Base-by-base conservation (phyloP, 176 grass and related monocot genomes). In the Rhynchospora tenuis region DNA sequence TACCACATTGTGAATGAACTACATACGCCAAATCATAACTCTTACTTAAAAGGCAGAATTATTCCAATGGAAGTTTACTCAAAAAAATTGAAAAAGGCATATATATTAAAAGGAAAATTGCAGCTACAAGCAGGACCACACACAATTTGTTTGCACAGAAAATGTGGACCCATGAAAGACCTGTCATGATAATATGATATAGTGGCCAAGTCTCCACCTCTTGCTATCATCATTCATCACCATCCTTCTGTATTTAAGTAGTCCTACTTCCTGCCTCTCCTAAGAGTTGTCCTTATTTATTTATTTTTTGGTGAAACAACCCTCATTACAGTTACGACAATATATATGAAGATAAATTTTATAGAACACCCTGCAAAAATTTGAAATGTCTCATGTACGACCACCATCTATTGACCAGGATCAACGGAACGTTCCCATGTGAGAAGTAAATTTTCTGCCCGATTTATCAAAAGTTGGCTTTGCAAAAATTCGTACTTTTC, bases 171-270 rank as follows among this genome's bases (percentile, higher is more conserved):
- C 42, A 8, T 17, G 17, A 64, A 64, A 82, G 58, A 66, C 60
- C 61, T 82, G 80, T 82, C 80, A 56, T 70, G 33, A 28, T 70
- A 31, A 11, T 31, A 62, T 62, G 80, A 64, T 50, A 45, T 50
- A 19, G 26, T 58, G 59, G 56, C 52, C 80, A 14, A 82, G 60
- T 31, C 42, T 65, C 55, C 78, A 81, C 55, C 59, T 59, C 78
- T 64, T 81, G 78, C 19, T 46, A 64, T 81, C 59, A 81, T 81
- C 43, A 64, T 43, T 81, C 59, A 81, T 81, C 43, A 64, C 59
- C 56, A 81, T 81, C 61, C 22, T 33, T 82, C 59, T 65, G 43
- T 65, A 67, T 65, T 65, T 82, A 31, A 70, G 48, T 31, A 29
- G 48, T 31, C 10, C 72, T 23, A 82, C 45, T 48, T 17, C 73